Evolutionary conservation across 768 basidiomycete species (phyloP), one percentile per base, ranked within the genome.

Genomic region (Albatrellus ellisii): DNA sequence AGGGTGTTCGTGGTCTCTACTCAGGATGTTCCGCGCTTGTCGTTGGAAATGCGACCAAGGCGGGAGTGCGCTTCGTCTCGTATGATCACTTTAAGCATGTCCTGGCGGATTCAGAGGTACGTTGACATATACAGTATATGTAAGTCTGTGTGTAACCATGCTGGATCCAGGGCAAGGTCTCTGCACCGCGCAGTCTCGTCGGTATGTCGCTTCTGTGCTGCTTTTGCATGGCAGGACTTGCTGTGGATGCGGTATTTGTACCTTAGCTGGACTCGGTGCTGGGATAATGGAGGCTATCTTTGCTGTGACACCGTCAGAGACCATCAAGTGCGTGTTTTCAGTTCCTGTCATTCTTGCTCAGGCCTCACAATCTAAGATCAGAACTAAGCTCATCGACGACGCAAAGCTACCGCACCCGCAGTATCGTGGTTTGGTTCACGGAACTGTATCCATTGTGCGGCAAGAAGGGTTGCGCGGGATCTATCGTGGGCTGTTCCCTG

Each of bases 371-470:
- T 26, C 33, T 27, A 2, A 17, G 25, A 9, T 7, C 48, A 98
- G 94, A 58, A 99, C 95, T 18, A 99, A 99, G 57, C 73, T 98
- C 43, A 92, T 99, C 44, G 91, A 91, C 54, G 95, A 98, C 52
- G 77, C 88, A 2, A 88, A 90, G 57, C 76, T 79, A 15, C 73
- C 87, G 0, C 69, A 73, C 45, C 94, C 95, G 0, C 77, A 79
- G 53, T 98, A 85, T 58, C 79, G 76, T 29, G 92, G 92, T 8
- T 67, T 97, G 17, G 54, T 88, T 3, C 90, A 98, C 49, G 95
- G 91, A 12, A 86, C 90, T 1, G 52, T 61, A 7, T 65, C 70
- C 7, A 99, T 99, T 43, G 69, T 97, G 15, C 65, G 72, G 20
- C 75, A 87, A 56, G 91, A 98, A 59, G 95, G 95, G 2, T 58